phyloP scores from a whole-genome alignment of 805 yeast genomes.

The Kodamaea nitidulidarum region DNA sequence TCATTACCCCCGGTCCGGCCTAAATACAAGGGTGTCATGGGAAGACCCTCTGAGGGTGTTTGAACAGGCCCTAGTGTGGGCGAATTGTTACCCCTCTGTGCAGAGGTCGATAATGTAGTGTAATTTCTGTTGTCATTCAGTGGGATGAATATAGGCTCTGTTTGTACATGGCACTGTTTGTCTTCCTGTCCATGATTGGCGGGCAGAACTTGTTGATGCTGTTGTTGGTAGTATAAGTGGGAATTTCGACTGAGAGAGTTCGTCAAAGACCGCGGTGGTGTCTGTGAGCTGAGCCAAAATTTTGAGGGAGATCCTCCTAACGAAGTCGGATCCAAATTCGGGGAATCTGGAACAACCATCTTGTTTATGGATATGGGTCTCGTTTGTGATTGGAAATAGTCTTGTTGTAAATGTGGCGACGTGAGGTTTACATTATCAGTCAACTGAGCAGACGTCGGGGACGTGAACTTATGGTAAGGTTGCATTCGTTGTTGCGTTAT shows the following conservation, averaged over 20 bases:
- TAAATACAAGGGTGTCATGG: conserved; percentile 39
- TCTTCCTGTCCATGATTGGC: background rate
- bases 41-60: conserved; percentile 40
- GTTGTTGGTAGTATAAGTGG: conserved; percentile 12
- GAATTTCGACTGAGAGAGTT: conserved; percentile 20
- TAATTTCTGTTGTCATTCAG: conserved; percentile 8
- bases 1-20: conserved; percentile 8
- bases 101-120: conserved; percentile 7
- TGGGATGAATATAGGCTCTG: conserved; percentile 11
- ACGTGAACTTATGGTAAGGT: conserved; percentile 32
- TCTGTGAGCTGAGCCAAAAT: conserved; percentile 49
- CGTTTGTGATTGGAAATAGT: conserved; percentile 19
- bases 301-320: conserved; percentile 53
- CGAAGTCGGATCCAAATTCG: conserved; percentile 48
- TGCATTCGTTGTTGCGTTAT: conserved; percentile 32
- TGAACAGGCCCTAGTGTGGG: conserved; percentile 40
- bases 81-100: conserved; percentile 10
- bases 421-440: conserved; percentile 2
- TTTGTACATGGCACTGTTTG: background rate
- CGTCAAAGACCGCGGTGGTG: conserved; percentile 44
- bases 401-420: conserved; percentile 3
- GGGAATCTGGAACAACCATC: conserved; percentile 44
- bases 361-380: conserved; percentile 24
- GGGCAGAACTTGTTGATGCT: conserved; percentile 1
- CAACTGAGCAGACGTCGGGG: conserved; percentile 21